Evolutionary conservation across 78 protist species (phyloP), one percentile per base, ranked within the genome.

Genomic region (Cavenderia fasciculata): DNA sequence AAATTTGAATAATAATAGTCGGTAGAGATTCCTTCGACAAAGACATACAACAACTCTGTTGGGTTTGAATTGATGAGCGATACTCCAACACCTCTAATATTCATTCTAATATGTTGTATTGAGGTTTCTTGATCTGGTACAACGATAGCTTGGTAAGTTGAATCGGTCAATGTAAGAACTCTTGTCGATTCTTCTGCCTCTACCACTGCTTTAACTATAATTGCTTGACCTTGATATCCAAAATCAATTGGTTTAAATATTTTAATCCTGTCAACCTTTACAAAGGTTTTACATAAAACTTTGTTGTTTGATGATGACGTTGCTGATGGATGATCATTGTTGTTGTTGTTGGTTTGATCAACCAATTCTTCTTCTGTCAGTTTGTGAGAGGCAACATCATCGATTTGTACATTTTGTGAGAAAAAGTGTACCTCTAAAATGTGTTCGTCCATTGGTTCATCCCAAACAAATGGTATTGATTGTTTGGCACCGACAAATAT

Each of bases 141-240:
- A 1, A 12, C 21, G 1, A 41, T 0, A 14, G 21, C 54, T 2
- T 46, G 40, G 18, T 40, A 34, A 5, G 62, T 68, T 14, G 59
- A 21, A 49, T 82, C 90, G 10, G 66, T 34, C 31, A 82, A 14
- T 1, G 47, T 82, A 0, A 82, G 18, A 18, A 82, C 90, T 43
- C 90, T 41, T 11, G 90, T 82, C 18, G 90, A 82, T 68, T 82
- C 90, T 16, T 82, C 90, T 10, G 90, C 74, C 57, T 82, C 90
- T 10, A 82, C 90, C 18, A 31, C 56, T 14, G 59, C 90, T 31
- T 68, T 65, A 25, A 82, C 33, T 1, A 57, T 19, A 19, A 68
- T 49, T 0, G 40, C 4, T 8, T 21, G 21, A 3, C 29, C 54
- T 6, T n/a, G 4, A 8, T 54, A 34, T 1, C 16, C 6, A 27